phyloP scores from a whole-genome alignment of 2,329 filamentous ascomycete genomes.

The Colletotrichum brevisporum region DNA sequence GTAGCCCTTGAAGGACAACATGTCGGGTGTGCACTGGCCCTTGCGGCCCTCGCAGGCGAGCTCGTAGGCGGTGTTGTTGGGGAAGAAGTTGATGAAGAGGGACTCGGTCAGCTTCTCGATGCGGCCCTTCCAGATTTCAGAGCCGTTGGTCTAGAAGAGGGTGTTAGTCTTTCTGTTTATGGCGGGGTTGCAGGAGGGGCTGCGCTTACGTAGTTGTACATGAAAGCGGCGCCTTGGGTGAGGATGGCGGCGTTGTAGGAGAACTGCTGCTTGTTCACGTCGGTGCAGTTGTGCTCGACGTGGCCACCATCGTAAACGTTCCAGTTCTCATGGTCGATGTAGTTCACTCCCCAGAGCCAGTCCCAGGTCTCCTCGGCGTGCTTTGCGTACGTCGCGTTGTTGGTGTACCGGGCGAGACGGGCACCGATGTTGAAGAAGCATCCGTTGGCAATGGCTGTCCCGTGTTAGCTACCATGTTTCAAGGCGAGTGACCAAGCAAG shows the following conservation, averaged over 20 bases:
- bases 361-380: constrained; percentile 75
- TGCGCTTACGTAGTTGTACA: constrained; percentile 74
- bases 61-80: constrained; percentile 74
- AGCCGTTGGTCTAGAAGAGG: constrained; percentile 62
- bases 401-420: constrained; percentile 79
- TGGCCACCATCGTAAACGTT: constrained; percentile 76
- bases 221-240: constrained; percentile 74
- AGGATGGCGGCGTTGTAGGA: constrained; percentile 76
- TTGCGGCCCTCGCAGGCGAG: constrained; percentile 72
- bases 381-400: constrained; percentile 74
- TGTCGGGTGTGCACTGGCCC: constrained; percentile 76
- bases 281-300: constrained; percentile 70
- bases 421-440: constrained; percentile 76
- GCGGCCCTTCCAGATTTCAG: constrained; percentile 67
- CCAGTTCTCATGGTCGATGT: constrained; percentile 72
- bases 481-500: no score
- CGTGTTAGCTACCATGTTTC: constrained; percentile 8
- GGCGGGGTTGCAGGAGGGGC: not conserved
- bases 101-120: constrained; percentile 69
- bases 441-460: constrained; percentile 70
- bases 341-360: constrained; percentile 68
- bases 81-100: constrained; percentile 67
- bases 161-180: constrained; percentile 38
- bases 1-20: constrained; percentile 80
- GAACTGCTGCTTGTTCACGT: constrained; percentile 74